Percentiles rank a stretch among this genome's conserved stretches.
Evolutionary conservation across 768 basidiomycete species (phyloP).

Genomic region (Ramaria sp.): DNA sequence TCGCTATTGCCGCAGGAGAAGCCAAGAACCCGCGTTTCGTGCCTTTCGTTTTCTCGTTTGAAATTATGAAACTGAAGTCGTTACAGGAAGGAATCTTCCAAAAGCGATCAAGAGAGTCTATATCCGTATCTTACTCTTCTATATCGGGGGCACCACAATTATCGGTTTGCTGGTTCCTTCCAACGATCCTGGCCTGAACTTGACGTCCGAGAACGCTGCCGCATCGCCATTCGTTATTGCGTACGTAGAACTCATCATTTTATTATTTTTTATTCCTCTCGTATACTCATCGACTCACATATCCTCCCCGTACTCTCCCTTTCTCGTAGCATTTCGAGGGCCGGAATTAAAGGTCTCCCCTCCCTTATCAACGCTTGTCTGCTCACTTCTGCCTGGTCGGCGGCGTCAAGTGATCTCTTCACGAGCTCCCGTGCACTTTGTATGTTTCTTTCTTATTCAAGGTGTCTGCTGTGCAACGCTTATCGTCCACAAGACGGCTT

Average conservation of each 20-base stretch:
- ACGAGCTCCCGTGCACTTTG: constrained; percentile 26
- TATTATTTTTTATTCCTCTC: too few relatives aligned
- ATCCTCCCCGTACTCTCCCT: too few relatives aligned
- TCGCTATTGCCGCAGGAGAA: constrained; percentile 85
- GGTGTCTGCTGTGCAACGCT: not conserved
- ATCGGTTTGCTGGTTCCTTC: constrained; percentile 34
- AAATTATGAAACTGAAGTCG: not conserved
- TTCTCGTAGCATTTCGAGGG: constrained; percentile 22
- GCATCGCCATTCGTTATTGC: constrained; percentile 51
- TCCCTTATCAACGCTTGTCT: constrained; percentile 19
- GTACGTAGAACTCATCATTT: not conserved
- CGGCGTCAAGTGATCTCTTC: constrained; percentile 29
- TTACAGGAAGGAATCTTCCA: constrained; percentile 42
- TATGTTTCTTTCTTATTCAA: constrained; percentile 8
- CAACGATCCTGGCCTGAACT: constrained; percentile 28
- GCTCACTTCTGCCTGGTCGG: constrained; percentile 32
- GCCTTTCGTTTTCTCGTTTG: not conserved
- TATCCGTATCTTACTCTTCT: constrained; percentile 62
- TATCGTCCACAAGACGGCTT: constrained; percentile 52
- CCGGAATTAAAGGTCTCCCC: constrained; percentile 50
- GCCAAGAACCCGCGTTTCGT: constrained; percentile 66
- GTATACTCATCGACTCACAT: not conserved
- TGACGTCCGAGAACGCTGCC: constrained; percentile 32
- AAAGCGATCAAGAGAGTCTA: constrained; percentile 60
- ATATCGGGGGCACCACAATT: constrained; percentile 20